Conservation (phyloP, 352 stramenopile species). For the Pythium vanterpoolii region DNA sequence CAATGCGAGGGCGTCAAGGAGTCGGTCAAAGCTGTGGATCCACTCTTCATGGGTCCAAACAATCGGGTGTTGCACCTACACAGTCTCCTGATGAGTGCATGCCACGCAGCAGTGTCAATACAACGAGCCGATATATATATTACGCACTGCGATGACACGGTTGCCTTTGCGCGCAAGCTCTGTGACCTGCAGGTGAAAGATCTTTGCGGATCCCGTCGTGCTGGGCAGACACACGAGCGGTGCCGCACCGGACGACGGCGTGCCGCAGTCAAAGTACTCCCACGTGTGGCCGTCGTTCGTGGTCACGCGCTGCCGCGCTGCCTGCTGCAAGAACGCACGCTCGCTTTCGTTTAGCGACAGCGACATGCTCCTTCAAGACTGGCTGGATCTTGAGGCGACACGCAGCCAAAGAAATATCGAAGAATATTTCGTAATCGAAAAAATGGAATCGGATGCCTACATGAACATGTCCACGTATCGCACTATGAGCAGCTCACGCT, state of each 20-base stretch:
- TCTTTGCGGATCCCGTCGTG: slow-evolving; percentile 42
- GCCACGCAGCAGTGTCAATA: not conserved
- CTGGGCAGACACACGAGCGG: slow-evolving; percentile 66
- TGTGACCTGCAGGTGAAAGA: slow-evolving; percentile 59
- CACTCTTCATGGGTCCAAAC: slow-evolving; percentile 82
- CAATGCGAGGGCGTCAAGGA: slow-evolving; percentile 64
- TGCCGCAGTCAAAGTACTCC: slow-evolving; percentile 73
- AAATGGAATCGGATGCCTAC: not conserved
- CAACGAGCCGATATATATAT: too few relatives aligned
- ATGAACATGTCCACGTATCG: not conserved
- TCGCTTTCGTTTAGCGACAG: slow-evolving; percentile 28
- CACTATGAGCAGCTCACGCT: too few relatives aligned
- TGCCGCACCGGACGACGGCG: slow-evolving; percentile 18
- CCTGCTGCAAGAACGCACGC: slow-evolving; percentile 53
- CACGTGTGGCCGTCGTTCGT: slow-evolving; percentile 78
- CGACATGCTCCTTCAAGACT: not conserved
- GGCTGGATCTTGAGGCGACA: not conserved
- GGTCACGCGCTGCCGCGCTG: slow-evolving; percentile 61
- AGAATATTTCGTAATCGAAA: not conserved
- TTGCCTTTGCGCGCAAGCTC: slow-evolving; percentile 55
- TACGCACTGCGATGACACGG: slow-evolving; percentile 53
- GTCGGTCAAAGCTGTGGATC: slow-evolving; percentile 79
- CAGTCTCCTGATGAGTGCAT: not conserved
- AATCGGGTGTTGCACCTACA: slow-evolving; percentile 59
- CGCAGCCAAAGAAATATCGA: not conserved